Evolutionary conservation across 768 basidiomycete genomes (phyloP), one percentile per base, ranked within the genome.

Genomic region (Mycena alexandri): DNA sequence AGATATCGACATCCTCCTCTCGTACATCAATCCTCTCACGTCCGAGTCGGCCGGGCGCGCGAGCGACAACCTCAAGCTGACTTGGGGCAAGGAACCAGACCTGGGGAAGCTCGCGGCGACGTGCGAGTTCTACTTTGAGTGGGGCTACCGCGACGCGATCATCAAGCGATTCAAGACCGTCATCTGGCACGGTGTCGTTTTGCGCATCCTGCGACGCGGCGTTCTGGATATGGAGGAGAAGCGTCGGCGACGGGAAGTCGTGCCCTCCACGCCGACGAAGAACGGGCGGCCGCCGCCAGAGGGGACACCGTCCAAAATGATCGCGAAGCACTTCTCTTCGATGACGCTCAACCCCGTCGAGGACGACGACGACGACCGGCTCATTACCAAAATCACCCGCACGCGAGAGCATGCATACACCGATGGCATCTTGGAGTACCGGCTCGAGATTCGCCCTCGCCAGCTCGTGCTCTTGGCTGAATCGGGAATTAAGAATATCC

Each of bases 121-220:
- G 4, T 96, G 95, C 80, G 96, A 98, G 77, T 84, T 90, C 52
- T 92, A 90, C 75, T 97, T 97, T 68, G 95, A 96, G 75, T 98
- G 95, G 95, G 95, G 95, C 0, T 90, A 93, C 55, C 90, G 85
- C 72, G 91, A 94, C 53, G 83, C 89, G 3, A 93, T 97, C 61
- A 85, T 93, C 70, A 93, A 93, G 70, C 89, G 94, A 13, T 95
- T 96, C 74, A 84, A 93, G 73, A 93, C 89, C 0, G 86, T 94
- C 5, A 84, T 96, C 19, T 98, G 95, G 92, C 89, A 88, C 17
- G 88, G 90, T 0, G 86, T 89, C 13, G 84, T 93, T 10, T 80
- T 93, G 57, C 85, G 93, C 42, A 88, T 90, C 25, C 78, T 96
- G 29, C 84, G 94, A n/a, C 85, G 90, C 9, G 85, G 82, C 2